These are phyloP conservation scores for Syzygium malaccense DNA, from an alignment of 441 rosid genomes.

Conservation along the genomic window DNA sequence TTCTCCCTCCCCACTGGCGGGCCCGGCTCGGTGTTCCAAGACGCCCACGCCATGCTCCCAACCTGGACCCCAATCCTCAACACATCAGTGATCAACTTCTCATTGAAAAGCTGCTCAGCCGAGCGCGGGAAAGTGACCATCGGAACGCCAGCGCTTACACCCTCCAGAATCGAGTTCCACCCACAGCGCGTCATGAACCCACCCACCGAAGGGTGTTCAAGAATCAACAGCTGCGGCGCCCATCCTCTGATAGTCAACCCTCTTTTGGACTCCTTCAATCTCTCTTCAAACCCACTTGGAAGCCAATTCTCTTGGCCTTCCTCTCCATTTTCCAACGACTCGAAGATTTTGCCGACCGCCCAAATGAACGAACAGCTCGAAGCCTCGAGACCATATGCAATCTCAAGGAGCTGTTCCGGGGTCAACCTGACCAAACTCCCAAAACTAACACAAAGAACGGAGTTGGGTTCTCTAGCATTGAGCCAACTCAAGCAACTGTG, in stretches of 20 bases:
- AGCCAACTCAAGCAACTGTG: slow-evolving; percentile 17
- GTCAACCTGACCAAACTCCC: slow-evolving; percentile 1
- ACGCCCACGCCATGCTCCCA: slow-evolving; percentile 1
- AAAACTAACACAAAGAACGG: slow-evolving; percentile 5
- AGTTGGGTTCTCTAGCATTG: slow-evolving; percentile 6
- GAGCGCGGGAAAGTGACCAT: neutral
- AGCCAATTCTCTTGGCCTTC: neutral
- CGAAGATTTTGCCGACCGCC: neutral
- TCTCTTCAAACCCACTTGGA: neutral
- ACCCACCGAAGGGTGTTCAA: slow-evolving; percentile 2
- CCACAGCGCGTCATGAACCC: slow-evolving; percentile 3
- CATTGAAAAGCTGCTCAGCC: slow-evolving; percentile 1
- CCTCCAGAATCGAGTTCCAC: slow-evolving; percentile 1
- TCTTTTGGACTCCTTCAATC: neutral
- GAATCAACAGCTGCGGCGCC: neutral
- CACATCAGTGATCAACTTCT: neutral
- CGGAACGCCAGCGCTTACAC: neutral
- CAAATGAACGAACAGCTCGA: neutral
- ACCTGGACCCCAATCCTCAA: neutral
- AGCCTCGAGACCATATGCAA: neutral
- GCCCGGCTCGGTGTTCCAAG: neutral
- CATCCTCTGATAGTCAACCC: slow-evolving; percentile 4
- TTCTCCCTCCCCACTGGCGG: slow-evolving; percentile 8
- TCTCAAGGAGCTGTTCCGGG: neutral
- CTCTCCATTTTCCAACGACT: neutral